These are phyloP conservation scores for Phialophora macrospora DNA, from an alignment of 2,329 filamentous ascomycete genomes.

Conservation along the genomic window DNA sequence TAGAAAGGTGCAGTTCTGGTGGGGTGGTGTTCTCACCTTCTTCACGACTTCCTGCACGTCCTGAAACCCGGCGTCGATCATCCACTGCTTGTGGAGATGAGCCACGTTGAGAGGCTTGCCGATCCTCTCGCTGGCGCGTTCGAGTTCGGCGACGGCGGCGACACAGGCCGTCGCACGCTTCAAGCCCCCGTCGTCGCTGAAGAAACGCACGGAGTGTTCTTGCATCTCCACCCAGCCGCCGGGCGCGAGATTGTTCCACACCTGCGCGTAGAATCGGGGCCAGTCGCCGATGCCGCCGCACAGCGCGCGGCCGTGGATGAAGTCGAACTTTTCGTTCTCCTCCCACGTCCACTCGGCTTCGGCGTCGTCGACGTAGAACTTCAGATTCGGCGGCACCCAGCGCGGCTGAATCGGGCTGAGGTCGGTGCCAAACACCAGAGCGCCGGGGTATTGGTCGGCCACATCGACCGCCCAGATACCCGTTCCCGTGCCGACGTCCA, in stretches of 20 bases:
- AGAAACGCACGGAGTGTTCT: conserved; percentile 20
- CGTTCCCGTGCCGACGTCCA: conserved; percentile 10
- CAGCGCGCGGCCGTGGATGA: conserved; percentile 44
- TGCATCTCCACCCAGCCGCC: conserved; percentile 40
- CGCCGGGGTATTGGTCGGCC: conserved; percentile 8
- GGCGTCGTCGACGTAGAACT: conserved; percentile 44
- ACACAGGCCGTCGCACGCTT: conserved; percentile 7
- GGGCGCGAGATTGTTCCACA: conserved; percentile 39
- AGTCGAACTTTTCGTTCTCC: conserved; percentile 36
- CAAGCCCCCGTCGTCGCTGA: conserved; percentile 18
- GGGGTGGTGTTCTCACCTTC: conserved; percentile 1
- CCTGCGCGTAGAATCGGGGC: conserved; percentile 37
- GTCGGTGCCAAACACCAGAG: conserved; percentile 45
- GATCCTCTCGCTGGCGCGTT: conserved; percentile 11
- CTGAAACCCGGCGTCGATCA: conserved; percentile 39
- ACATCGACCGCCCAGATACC: conserved; percentile 7
- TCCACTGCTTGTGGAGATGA: conserved; percentile 23
- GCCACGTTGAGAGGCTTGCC: conserved; percentile 23
- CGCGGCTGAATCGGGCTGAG: conserved; percentile 46
- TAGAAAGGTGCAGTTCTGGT: too few relatives aligned
- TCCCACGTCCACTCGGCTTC: conserved; percentile 41
- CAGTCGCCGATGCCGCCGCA: conserved; percentile 39
- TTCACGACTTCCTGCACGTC: conserved; percentile 33
- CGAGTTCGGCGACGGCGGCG: neutral
- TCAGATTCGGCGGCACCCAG: conserved; percentile 41